phyloP scores from a whole-genome alignment of 2,329 filamentous ascomycete genomes.

The Aotearoamyces nothofagi region DNA sequence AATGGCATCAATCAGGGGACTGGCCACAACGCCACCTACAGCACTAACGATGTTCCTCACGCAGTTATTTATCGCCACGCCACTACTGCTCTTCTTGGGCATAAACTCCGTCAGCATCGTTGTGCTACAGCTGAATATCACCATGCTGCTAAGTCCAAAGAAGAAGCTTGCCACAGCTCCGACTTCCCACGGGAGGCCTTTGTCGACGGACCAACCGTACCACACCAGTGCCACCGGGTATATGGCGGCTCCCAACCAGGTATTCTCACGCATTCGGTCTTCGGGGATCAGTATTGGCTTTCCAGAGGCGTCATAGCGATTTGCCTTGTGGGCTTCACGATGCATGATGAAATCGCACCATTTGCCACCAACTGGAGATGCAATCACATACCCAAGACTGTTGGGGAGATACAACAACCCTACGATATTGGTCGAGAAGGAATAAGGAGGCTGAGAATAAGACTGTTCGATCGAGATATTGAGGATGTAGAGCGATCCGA shows the following conservation, averaged over 20 bases:
- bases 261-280: conserved; percentile 68
- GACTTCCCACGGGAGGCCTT: conserved; percentile 46
- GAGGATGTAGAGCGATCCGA: conserved; percentile 57
- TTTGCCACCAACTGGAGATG: conserved; percentile 51
- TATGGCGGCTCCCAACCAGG: conserved; percentile 54
- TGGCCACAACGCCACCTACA: conserved; percentile 49
- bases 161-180: conserved; percentile 49
- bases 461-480: conserved; percentile 61
- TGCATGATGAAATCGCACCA: conserved; percentile 74
- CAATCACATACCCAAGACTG: conserved; percentile 53
- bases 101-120: conserved; percentile 79
- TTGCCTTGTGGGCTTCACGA: conserved; percentile 51
- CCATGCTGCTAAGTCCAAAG: conserved; percentile 65
- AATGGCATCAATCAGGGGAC: conserved; percentile 52
- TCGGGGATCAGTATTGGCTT: conserved; percentile 54
- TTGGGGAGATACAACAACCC: conserved; percentile 63
- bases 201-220: conserved; percentile 58
- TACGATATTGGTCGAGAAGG: conserved; percentile 48
- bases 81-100: conserved; percentile 50
- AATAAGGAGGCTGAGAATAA: conserved; percentile 51
- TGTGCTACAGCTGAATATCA: conserved; percentile 30
- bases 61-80: conserved; percentile 69
- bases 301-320: conserved; percentile 49
- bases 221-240: conserved; percentile 56
- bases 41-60: conserved; percentile 62